Evolutionary conservation across 176 grass and related monocot genomes (phyloP), one percentile per base, ranked within the genome.

Genomic region (Chloris gayana): DNA sequence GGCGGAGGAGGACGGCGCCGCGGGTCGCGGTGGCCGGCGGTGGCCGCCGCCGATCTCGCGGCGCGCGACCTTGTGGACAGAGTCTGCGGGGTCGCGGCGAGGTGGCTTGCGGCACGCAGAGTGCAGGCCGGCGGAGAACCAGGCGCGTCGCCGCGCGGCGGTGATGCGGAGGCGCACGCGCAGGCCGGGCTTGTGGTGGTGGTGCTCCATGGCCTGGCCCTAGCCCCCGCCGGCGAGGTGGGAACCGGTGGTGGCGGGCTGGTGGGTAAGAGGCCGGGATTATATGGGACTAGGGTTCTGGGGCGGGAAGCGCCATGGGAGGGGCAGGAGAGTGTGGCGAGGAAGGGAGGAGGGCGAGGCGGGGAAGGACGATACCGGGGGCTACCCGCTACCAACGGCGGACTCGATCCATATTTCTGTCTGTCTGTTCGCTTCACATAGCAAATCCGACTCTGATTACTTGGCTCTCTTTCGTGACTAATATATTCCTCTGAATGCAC

Each of bases 11-110:
- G 82, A 89, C 17, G 67, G 73, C 24, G 79, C 83, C 37, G 67
- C 79, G 30, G 78, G 82, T 3, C 83, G 83, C 61, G 83, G 73
- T 6, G 78, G 88, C 0, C 83, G 83, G 0, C 88, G 79, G 51
- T 85, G 83, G 7, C 83, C 88, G 32, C 88, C 83, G 68, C 88
- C 88, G 79, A 90, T 90, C 88, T 90, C 88, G 19, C 83, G 88
- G 78, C 83, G 78, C 30, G 83, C 72, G 59, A 85, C 57, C 83
- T 85, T 89, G 61, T 79, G 87, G 42, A 88, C 70, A 70, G 87
- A 80, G 76, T 88, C 82, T 10, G 54, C 54, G 1, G 76, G 81
- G 70, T 84, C 87, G 33, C 87, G 87, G 42, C 70, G 87, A 32
- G 82, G 53, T 0, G 54, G 82, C 70, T 88, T 88, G 76, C 75